Base-by-base conservation (phyloP, 2,329 filamentous ascomycete species). In the Penicillium sp. region DNA sequence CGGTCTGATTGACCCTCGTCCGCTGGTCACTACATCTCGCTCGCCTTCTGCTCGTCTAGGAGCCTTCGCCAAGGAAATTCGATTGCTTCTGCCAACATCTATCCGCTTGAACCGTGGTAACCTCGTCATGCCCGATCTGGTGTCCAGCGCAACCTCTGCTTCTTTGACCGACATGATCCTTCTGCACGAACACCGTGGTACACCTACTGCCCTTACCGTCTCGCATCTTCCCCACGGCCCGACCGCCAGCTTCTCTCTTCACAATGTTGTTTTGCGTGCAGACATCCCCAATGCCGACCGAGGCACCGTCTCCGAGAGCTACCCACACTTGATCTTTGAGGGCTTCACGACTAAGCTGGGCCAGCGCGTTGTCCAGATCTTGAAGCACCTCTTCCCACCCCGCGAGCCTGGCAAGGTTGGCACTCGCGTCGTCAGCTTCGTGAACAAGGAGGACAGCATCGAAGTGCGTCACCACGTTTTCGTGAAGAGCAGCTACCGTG, bases 381-480 rank as follows among this genome's bases (percentile, higher is more conserved):
- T 99, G 45, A 96, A 98, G 78, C 94, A 99, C 70, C 81, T 97
- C 2, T 99, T 97, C 73, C 95, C 95, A 6, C 95, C 96, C 0
- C 85, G 93, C 58, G 94, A 97, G 71, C 84, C 88, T 37, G 91
- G 89, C 9, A 96, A 96, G 77, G 83, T 96, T 22, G 94, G 94
- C 49, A 96, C 89, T 71, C 85, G 95, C 66, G 90, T 99, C 0
- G 91, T 99, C 10, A 97, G 91, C 2, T 97, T 97, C 79, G 92
- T 94, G 77, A 97, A 97, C 71, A 91, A 95, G 58, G 93, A 97
- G 68, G 87, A 89, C 68, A 86, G 83, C 63, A 96, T 98, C 56
- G 94, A 99, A 79, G 91, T 99, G 50, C 87, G 95, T 4, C 92
- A 96, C 76, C 90, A 93, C 76, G 93, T 99, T 2, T 99, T 97